A percentile compares a stretch with the other conserved stretches of the same genome.
Evolutionary conservation across 441 rosid species (phyloP).

Genomic region (Syzygium syzygioides): DNA sequence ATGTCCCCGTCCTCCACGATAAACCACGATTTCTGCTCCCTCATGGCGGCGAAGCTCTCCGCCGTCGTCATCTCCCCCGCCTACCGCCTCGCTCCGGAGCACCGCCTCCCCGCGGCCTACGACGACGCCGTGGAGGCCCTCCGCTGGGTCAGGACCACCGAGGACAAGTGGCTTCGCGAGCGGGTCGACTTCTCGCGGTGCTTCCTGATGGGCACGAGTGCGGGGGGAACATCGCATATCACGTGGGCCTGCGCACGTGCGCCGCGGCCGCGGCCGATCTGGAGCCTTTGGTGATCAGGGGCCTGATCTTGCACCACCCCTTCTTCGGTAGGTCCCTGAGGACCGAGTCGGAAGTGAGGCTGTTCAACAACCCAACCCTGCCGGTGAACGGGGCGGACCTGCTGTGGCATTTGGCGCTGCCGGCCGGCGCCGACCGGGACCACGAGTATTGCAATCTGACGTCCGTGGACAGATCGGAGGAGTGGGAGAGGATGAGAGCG

Average conservation of each 20-base stretch:
- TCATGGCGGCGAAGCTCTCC: constrained; percentile 16
- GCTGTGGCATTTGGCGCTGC: constrained; percentile 27
- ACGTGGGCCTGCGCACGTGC: too few species aligned
- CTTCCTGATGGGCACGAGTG: too few species aligned
- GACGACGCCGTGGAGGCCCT: constrained; percentile 41
- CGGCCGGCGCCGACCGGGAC: neutral
- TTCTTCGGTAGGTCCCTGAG: constrained; percentile 43
- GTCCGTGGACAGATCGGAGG: neutral
- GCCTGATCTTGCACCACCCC: constrained; percentile 41
- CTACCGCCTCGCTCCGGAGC: constrained; percentile 52
- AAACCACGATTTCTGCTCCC: constrained; percentile 22
- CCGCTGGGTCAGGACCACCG: constrained; percentile 16
- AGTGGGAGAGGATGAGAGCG: constrained; percentile 10
- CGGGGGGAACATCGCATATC: too few species aligned
- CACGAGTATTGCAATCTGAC: neutral
- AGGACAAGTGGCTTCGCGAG: constrained; percentile 28
- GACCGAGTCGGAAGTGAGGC: constrained; percentile 27
- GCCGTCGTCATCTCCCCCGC: constrained; percentile 29
- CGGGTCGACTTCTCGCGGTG: constrained; percentile 21
- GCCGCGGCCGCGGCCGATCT: too few species aligned
- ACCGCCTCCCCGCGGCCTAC: constrained; percentile 51
- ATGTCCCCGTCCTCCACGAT: constrained; percentile 5
- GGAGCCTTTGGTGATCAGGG: constrained; percentile 21
- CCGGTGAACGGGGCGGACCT: constrained; percentile 26
- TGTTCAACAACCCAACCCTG: constrained; percentile 10